phyloP scores from a whole-genome alignment of 1,139 yeast genomes.

The Diutina sp. region DNA sequence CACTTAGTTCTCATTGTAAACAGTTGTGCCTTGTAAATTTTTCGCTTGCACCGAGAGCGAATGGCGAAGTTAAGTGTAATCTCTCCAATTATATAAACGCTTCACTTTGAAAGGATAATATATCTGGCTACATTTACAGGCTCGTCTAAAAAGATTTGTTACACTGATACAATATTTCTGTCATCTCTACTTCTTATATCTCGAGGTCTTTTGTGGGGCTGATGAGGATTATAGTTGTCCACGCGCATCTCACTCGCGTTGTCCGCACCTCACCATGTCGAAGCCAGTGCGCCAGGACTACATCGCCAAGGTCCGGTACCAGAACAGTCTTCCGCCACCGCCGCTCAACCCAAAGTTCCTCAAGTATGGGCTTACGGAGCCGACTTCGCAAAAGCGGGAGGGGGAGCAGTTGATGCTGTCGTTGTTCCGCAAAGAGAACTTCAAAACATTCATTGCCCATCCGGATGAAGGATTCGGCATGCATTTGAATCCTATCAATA shows the following conservation, averaged over 20 bases:
- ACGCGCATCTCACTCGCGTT: background rate
- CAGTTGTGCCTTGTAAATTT: too few species aligned
- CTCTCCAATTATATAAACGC: too few species aligned
- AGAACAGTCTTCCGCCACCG: conserved; percentile 87
- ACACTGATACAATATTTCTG: background rate
- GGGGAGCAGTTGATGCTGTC: conserved; percentile 60
- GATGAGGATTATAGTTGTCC: background rate
- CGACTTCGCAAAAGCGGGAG: conserved; percentile 21
- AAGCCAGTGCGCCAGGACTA: conserved; percentile 62
- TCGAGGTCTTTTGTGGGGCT: background rate
- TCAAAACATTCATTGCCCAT: conserved; percentile 47
- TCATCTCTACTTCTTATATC: background rate
- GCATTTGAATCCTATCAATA: conserved; percentile 59
- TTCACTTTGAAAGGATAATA: too few species aligned
- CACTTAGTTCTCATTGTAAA: too few species aligned
- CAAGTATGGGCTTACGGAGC: conserved; percentile 34
- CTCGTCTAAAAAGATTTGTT: too few species aligned
- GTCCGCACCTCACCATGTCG: conserved; percentile 5
- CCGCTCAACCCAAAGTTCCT: conserved; percentile 82
- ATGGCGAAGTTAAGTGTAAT: too few species aligned
- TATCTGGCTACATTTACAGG: too few species aligned
- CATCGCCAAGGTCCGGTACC: conserved; percentile 76
- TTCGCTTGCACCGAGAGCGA: too few species aligned
- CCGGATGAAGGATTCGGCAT: conserved; percentile 68
- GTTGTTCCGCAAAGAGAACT: conserved; percentile 66